Conservation (phyloP, 2,329 filamentous ascomycete genomes). For the Ustulina deusta region DNA sequence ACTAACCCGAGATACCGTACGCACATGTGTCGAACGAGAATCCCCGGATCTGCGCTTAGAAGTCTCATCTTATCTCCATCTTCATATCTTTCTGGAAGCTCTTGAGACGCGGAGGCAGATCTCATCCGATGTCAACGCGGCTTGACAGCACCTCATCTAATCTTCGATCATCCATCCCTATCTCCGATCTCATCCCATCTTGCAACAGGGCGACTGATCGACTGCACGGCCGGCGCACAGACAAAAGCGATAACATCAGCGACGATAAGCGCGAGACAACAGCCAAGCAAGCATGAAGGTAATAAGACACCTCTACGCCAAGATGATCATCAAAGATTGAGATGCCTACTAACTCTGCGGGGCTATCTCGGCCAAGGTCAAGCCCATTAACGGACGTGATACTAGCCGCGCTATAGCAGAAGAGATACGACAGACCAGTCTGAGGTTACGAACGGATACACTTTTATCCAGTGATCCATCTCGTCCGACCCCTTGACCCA, state of each 20-base stretch:
- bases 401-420: slow-evolving; percentile 11
- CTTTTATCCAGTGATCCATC: slow-evolving; percentile 21
- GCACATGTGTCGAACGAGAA: neutral
- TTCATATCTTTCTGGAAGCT: slow-evolving; percentile 23
- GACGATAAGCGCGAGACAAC: neutral
- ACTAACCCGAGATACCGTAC: slow-evolving; percentile 19
- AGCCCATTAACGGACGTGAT: neutral
- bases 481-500: slow-evolving; percentile 10
- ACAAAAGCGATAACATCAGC: neutral
- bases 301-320: neutral
- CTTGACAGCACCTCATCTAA: neutral
- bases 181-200: slow-evolving; percentile 20
- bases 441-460: slow-evolving; percentile 9
- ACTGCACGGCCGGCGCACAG: slow-evolving; percentile 18
- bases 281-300: slow-evolving; percentile 5
- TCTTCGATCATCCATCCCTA: slow-evolving; percentile 6
- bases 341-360: neutral
- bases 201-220: slow-evolving; percentile 23
- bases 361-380: neutral
- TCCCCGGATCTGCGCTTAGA: slow-evolving; percentile 19
- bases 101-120: slow-evolving; percentile 32
- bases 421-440: slow-evolving; percentile 1
- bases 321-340: neutral
- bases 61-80: slow-evolving; percentile 24
- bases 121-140: slow-evolving; percentile 29